Evolutionary conservation across 345 rosid genomes (phyloP), one percentile per base, ranked within the genome.

Genomic region (Passiflora organensis): DNA sequence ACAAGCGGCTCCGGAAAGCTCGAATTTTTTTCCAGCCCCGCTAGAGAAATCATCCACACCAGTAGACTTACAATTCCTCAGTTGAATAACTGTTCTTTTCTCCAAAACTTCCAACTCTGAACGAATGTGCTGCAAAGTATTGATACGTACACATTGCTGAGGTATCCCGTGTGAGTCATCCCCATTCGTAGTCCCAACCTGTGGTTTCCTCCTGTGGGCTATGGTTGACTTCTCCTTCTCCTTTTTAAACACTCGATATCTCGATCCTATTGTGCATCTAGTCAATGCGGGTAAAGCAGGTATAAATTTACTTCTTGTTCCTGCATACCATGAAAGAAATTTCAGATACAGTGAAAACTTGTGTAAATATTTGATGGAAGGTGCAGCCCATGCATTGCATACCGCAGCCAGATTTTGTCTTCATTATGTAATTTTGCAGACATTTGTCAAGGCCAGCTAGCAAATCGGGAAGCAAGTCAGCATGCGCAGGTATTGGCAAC

Each of bases 361-460:
- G 46, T 5, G 45, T 38, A n/a, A 1, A 36, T 41, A 53, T 52
- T n/a, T 41, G 34, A 28, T 41, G 13, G 2, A 2, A 11, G 15
- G 45, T 37, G 49, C 38, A 57, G 46, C 62, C 13, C 43, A 38
- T 23, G 19, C 28, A 51, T 43, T 10, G 48, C 60, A 56, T 79
- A 93, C 99, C 99, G 22, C 95, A 89, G 56, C 96, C 96, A 59
- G 95, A 89, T 80, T 84, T 86, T 19, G 95, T 82, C 76, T 86
- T 93, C 87, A 48, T 43, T 28, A 53, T 23, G 51, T 55, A 59
- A 65, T 42, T 56, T 48, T 55, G 44, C 24, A 65, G 84, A 68
- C 84, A 86, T 73, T 71, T 82, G 76, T 93, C 99, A 53, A 93
- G 79, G 51, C 99, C 96, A 51, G 76, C 32, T 59, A 86, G 70